These are phyloP conservation scores for Neurospora sp. DNA, from an alignment of 2,329 filamentous ascomycete species.

Conservation along the genomic window DNA sequence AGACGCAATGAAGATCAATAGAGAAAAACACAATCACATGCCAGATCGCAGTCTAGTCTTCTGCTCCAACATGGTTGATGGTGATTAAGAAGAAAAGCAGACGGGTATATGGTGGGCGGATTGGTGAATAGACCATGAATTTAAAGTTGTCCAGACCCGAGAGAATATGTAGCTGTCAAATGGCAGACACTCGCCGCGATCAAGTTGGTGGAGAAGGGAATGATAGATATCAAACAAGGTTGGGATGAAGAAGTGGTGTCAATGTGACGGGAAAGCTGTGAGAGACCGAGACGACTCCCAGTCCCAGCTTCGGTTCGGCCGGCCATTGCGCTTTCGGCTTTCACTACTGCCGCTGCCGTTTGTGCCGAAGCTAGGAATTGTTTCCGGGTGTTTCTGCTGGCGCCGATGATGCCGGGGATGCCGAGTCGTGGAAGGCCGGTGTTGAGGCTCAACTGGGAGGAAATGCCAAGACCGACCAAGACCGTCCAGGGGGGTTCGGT, in stretches of 20 bases:
- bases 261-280: not conserved
- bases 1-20: not conserved
- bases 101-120: not conserved
- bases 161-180: not conserved
- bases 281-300: not conserved
- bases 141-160: not conserved
- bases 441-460: not conserved
- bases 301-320: not conserved
- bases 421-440: not conserved
- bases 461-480: not conserved
- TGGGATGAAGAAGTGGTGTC: not conserved
- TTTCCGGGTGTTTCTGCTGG: not conserved
- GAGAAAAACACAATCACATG: not conserved
- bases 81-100: not conserved
- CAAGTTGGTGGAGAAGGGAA: not conserved
- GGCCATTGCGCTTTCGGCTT: not conserved
- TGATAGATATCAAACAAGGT: not conserved
- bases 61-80: not conserved
- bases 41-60: not conserved
- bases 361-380: not conserved
- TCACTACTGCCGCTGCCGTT: not conserved
- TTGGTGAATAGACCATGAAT: not conserved
- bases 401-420: not conserved
- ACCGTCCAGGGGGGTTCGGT: not conserved
- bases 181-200: not conserved